phyloP scores from a whole-genome alignment of 2,329 filamentous ascomycete species.

The Epicoccum sorghinum region DNA sequence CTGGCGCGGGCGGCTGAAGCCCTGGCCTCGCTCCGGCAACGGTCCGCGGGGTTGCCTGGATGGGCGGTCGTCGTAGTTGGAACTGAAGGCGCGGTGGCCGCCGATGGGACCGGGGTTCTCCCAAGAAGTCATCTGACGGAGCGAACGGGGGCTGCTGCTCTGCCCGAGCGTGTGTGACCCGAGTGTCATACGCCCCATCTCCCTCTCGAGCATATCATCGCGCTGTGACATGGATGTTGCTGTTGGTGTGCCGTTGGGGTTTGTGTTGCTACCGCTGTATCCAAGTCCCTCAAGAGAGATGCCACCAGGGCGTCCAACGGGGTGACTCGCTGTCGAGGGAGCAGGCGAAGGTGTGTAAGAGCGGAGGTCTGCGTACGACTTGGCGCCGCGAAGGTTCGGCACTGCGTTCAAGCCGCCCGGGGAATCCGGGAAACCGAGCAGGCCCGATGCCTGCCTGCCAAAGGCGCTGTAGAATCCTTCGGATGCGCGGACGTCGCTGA shows the following conservation, averaged over 20 bases:
- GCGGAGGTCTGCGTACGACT: conserved; percentile 94
- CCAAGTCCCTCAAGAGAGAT: conserved; percentile 51
- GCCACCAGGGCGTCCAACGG: conserved; percentile 68
- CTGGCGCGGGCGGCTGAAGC: conserved; percentile 61
- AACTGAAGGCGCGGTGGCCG: conserved; percentile 68
- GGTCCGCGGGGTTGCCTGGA: conserved; percentile 68
- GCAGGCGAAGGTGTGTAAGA: conserved; percentile 95
- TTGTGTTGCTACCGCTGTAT: conserved; percentile 65
- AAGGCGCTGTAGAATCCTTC: conserved; percentile 77
- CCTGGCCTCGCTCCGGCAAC: conserved; percentile 64
- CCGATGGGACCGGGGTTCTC: conserved; percentile 66
- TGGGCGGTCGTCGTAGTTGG: conserved; percentile 65
- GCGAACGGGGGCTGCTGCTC: conserved; percentile 61
- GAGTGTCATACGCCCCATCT: conserved; percentile 66
- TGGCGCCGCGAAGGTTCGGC: conserved; percentile 86
- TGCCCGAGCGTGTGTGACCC: conserved; percentile 52
- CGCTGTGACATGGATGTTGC: conserved; percentile 58
- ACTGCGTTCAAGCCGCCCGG: conserved; percentile 69
- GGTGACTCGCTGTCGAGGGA: conserved; percentile 86
- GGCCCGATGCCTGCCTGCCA: conserved; percentile 77
- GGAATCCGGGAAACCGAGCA: conserved; percentile 82
- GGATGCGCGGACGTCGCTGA: conserved; percentile 79
- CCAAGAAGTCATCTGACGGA: conserved; percentile 67
- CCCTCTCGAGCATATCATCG: conserved; percentile 68
- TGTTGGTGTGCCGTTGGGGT: conserved; percentile 69